These are phyloP conservation scores for Delonix regia DNA, from an alignment of 306 rosid species.

Conservation along the genomic window DNA sequence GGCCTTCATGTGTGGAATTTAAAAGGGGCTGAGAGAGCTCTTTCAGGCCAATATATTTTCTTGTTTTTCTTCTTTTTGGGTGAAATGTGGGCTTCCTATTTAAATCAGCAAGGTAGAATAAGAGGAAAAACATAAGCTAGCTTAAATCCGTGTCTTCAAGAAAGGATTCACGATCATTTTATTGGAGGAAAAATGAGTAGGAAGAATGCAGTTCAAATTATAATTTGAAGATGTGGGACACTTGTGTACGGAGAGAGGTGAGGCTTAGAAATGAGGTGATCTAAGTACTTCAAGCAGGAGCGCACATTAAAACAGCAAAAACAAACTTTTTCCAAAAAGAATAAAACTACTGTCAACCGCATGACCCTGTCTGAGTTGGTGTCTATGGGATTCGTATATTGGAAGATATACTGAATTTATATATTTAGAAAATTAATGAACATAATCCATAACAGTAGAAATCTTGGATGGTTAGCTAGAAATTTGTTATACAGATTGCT, in stretches of 20 bases:
- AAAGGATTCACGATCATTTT: neutral
- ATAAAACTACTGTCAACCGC: neutral
- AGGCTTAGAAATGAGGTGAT: neutral
- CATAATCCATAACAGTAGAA: neutral
- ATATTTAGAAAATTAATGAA: neutral
- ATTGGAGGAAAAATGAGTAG: neutral
- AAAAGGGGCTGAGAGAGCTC: neutral
- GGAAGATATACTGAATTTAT: neutral
- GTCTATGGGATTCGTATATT: neutral
- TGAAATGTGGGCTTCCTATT: neutral
- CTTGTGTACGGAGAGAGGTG: neutral
- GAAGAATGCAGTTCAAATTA: slow-evolving; percentile 13
- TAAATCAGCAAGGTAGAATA: neutral
- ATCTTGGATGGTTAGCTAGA: neutral
- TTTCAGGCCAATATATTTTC: neutral
- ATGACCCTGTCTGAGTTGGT: neutral
- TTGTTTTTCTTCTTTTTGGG: neutral
- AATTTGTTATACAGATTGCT: neutral
- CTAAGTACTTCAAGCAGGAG: neutral
- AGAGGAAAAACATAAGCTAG: slow-evolving; percentile 5
- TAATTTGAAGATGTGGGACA: neutral
- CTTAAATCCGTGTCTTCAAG: neutral
- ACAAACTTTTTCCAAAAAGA: neutral
- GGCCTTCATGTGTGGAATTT: neutral
- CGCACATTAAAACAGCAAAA: neutral